phyloP scores from a whole-genome alignment of 768 basidiomycete species.

The Termitomyces titanicus region DNA sequence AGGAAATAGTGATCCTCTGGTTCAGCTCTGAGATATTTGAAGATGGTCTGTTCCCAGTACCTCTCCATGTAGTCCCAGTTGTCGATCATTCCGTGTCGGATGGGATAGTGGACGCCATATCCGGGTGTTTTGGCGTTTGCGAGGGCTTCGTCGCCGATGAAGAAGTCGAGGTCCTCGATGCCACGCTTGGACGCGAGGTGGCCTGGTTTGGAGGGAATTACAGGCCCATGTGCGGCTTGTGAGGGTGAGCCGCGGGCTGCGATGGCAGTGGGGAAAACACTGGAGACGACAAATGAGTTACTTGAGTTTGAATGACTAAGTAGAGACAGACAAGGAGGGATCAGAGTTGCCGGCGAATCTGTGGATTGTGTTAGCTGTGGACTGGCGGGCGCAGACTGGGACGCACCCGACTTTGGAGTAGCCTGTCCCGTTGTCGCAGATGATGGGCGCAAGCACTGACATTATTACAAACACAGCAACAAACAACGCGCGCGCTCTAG shows the following conservation, averaged over 20 bases:
- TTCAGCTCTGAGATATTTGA: conserved; percentile 98
- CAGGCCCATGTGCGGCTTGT: conserved; percentile 64
- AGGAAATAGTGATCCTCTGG: conserved; percentile 99
- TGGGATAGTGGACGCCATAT: conserved; percentile 94
- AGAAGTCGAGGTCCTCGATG: conserved; percentile 98
- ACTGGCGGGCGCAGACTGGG: conserved; percentile 6
- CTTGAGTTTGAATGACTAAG: background rate
- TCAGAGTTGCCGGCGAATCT: conserved; percentile 99
- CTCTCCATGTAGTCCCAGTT: conserved; percentile 99
- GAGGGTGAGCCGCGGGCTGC: conserved; percentile 78
- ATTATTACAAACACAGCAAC: background rate
- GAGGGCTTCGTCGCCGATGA: conserved; percentile 97
- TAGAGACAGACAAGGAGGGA: conserved; percentile 82
- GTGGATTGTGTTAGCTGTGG: conserved; percentile 8
- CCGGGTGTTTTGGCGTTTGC: conserved; percentile 93
- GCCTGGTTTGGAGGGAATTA: conserved; percentile 81
- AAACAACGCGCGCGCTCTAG: too few relatives aligned
- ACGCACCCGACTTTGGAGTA: conserved; percentile 94
- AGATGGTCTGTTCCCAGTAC: conserved; percentile 99
- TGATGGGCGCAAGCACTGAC: conserved; percentile 78
- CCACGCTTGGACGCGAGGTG: conserved; percentile 95
- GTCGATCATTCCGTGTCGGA: conserved; percentile 95
- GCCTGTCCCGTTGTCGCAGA: conserved; percentile 97
- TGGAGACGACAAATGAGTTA: conserved; percentile 21
- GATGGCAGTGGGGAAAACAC: conserved; percentile 98